phyloP scores from a whole-genome alignment of 495 filamentous ascomycete species.

The Aspergillus steynii region DNA sequence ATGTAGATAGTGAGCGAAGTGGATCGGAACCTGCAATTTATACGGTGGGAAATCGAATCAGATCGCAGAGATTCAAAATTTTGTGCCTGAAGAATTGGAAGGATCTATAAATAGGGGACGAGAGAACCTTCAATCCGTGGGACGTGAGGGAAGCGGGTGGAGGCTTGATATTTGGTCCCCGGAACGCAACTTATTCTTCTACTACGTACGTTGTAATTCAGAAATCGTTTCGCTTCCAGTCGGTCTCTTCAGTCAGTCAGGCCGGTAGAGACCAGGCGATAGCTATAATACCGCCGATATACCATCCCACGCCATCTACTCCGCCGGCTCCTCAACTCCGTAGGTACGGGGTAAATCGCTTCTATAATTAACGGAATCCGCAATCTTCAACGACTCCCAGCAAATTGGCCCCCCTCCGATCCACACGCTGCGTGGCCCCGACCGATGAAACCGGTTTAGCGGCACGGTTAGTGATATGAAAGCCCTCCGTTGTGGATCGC shows the following conservation, averaged over 20 bases:
- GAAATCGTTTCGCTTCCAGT: too few relatives aligned
- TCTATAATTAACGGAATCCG: neutral
- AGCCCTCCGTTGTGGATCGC: neutral
- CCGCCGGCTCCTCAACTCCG: neutral
- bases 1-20: conserved; percentile 14
- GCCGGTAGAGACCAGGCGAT: too few relatives aligned
- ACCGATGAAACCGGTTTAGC: neutral
- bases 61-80: neutral
- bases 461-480: neutral
- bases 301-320: neutral
- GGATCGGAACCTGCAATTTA: conserved; percentile 14
- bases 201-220: too few relatives aligned
- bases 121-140: neutral
- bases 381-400: neutral
- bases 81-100: neutral
- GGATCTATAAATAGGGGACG: neutral
- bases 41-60: neutral
- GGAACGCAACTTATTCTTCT: too few relatives aligned
- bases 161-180: neutral
- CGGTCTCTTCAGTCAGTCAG: too few relatives aligned
- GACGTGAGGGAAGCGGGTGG: neutral
- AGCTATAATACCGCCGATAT: too few relatives aligned
- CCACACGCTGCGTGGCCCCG: neutral
- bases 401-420: neutral
- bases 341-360: too few relatives aligned